Evolutionary conservation across 208 protist genomes (phyloP), one percentile per base, ranked within the genome.

Genomic region (Herpetomonas samuelpessoai): DNA sequence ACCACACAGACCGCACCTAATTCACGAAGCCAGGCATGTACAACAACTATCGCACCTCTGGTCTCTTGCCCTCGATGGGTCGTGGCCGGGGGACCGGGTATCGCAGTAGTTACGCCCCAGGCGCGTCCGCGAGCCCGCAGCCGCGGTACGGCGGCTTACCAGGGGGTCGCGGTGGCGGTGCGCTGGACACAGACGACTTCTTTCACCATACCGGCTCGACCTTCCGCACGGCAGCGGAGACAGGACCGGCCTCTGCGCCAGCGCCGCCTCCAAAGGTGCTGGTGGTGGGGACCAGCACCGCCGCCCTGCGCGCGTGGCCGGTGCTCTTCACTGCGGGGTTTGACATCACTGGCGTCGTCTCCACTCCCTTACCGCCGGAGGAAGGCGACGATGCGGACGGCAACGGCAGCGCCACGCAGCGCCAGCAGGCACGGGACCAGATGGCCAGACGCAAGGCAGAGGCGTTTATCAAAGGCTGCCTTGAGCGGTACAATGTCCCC

Each of bases 391-490:
- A 61, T 2, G 27, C 18, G 22, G 25, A 49, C 26, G 56, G 48
- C 44, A n/a, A n/a, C n/a, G n/a, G n/a, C n/a, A n/a, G n/a, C n/a
- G n/a, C n/a, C n/a, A n/a, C n/a, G n/a, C n/a, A 19, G 2, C 41
- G 26, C 27, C n/a, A n/a, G 14, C 38, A 38, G 41, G 9, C 35
- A 18, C 35, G 9, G 18, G 22, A 45, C 21, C 41, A 62, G 61
- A 10, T 6, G 21, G 52, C 25, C n/a, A 41, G 9, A 41, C 6
- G 35, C 9, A 6, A 14, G 14, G 35, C 14, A 41, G 18, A 55
- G 46, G 53, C 1, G 19, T 74, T 74, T 27, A 61, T 74, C 22
- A 49, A 57, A 26, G 61, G 44, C n/a, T 74, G 68, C 46, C 57
- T 74, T 10, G 26, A 31, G 18, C 31, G 48, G 1, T 68, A 48